Base-by-base conservation (phyloP, 2,329 filamentous ascomycete species). In the Diaporthe sp. region DNA sequence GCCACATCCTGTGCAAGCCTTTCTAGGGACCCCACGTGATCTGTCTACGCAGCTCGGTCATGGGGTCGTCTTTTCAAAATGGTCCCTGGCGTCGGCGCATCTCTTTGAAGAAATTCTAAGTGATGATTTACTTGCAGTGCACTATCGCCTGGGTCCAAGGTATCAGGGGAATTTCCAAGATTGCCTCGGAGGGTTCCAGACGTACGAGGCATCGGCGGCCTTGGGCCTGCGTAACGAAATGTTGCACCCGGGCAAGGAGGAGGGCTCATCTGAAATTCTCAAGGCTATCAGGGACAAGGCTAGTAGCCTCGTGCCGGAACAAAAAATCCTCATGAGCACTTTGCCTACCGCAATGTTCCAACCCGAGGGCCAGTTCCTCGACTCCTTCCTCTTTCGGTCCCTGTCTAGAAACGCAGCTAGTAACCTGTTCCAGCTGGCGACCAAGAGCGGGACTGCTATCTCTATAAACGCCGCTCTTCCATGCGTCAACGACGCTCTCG, bases 101-200 rank as follows among this genome's bases (percentile, higher is more conserved):
- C 86, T 99, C 7, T 95, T 98, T 76, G 93, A 96, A 73, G 94
- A 98, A 74, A 90, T 92, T 0, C 86, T 98, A 47, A 98, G 95
- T 74, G 96, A 98, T 80, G 97, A 99, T 82, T 90, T 97, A 75
- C 88, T 99, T 72, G 93, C 96, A 17, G 97, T 99, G 0, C 94
- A 98, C 79, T 94, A 93, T 81, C 94, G 96, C 66, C 91, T 99
- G 25, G 96, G 97, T 0, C 94, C 95, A 32, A 92, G 95, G 63
- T 99, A 99, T 79, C 93, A 95, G 80, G 97, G 97, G 22, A 99
- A 99, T 81, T 98, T 97, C 78, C 97, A 99, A 83, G 97, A 99
- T 80, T 97, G 95, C 78, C 88, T 99, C 19, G 97, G 97, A 7
- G 96, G 95, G 2, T 97, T 99, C 80, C 95, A 98, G 81, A 99